phyloP scores from a whole-genome alignment of 2,329 filamentous ascomycete species.

The Apiospora pterosperma region DNA sequence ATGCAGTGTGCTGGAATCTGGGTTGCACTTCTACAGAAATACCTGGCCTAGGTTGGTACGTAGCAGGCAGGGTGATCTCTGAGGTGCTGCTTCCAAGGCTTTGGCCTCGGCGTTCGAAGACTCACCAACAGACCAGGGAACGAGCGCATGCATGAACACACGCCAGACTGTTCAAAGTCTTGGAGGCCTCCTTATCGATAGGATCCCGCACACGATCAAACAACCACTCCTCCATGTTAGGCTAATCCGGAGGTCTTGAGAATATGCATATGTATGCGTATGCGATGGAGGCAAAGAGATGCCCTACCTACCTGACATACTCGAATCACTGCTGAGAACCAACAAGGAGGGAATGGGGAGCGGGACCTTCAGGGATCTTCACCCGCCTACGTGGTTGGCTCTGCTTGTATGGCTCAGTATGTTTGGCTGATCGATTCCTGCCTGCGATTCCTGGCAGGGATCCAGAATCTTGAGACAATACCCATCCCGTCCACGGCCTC shows the following conservation, averaged over 20 bases:
- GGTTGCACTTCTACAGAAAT: not conserved
- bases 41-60: too few species aligned
- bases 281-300: not conserved
- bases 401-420: not conserved
- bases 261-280: not conserved
- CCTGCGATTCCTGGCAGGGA: not conserved
- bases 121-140: not conserved
- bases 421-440: not conserved
- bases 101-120: not conserved
- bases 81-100: too few species aligned
- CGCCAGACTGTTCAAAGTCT: not conserved
- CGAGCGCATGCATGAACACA: not conserved
- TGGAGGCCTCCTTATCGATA: constrained; percentile 1
- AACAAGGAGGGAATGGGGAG: not conserved
- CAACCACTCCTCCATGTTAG: not conserved
- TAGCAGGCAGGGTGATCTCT: too few species aligned
- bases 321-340: not conserved
- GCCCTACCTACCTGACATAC: not conserved
- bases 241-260: not conserved
- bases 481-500: not conserved
- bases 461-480: not conserved
- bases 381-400: not conserved
- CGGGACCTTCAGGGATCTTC: not conserved
- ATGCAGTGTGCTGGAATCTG: not conserved
- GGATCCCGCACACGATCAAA: not conserved